These are phyloP conservation scores for Fusarium stilboides DNA, from an alignment of 2,329 filamentous ascomycete genomes.

Conservation along the genomic window DNA sequence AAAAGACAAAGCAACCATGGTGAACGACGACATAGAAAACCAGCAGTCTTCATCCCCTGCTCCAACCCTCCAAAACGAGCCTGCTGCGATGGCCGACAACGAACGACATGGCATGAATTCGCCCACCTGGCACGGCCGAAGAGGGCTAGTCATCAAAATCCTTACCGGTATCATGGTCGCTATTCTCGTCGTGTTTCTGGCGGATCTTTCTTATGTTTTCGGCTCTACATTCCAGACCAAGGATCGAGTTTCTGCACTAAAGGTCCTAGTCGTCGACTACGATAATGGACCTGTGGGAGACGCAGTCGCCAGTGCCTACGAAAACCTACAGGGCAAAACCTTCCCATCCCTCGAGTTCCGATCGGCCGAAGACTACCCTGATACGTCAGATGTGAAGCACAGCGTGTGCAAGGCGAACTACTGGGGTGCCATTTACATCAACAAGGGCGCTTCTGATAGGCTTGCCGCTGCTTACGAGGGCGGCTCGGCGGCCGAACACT, in stretches of 20 bases:
- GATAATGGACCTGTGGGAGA: constrained; percentile 54
- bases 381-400: constrained; percentile 47
- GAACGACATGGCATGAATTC: constrained; percentile 27
- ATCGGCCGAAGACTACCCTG: constrained; percentile 46
- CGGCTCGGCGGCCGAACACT: constrained; percentile 43
- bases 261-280: constrained; percentile 52
- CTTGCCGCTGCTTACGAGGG: constrained; percentile 51
- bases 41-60: constrained; percentile 34
- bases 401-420: constrained; percentile 56
- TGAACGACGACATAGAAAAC: constrained; percentile 14
- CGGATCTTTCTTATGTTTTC: constrained; percentile 54
- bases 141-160: constrained; percentile 21
- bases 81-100: background rate
- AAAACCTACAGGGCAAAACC: constrained; percentile 47
- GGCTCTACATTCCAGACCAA: constrained; percentile 51
- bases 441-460: constrained; percentile 52
- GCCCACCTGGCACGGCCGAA: constrained; percentile 27
- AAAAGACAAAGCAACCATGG: constrained; percentile 3
- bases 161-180: constrained; percentile 35
- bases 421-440: constrained; percentile 57
- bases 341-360: constrained; percentile 55
- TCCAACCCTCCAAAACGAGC: constrained; percentile 34
- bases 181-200: constrained; percentile 44
- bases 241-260: constrained; percentile 45
- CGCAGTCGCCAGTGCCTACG: constrained; percentile 54